Base-by-base conservation (phyloP, 2,329 filamentous ascomycete genomes). In the Alternaria metachromatica region DNA sequence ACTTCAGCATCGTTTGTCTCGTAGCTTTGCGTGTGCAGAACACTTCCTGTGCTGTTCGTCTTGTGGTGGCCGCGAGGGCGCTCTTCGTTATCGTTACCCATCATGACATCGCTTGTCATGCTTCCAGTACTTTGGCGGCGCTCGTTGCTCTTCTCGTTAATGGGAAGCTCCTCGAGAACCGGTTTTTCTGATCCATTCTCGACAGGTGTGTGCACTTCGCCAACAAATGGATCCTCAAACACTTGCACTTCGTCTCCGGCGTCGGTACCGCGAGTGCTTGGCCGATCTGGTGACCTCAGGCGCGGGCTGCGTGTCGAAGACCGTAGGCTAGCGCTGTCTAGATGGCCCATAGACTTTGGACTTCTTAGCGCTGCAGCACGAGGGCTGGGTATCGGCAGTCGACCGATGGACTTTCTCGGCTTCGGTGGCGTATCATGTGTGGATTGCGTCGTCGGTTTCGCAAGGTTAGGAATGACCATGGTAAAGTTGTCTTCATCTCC, bases 221-320 rank as follows among this genome's bases (percentile, higher is more conserved):
- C 79, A 41, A 79, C 81, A 57, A 84, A 83, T 2, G 84, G 84
- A 65, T 87, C 85, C 72, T 87, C 86, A 66, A 85, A 86, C 26
- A 86, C 84, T 56, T 83, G 83, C 4, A 86, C 83, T 57, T 82
- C 82, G 25, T 82, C 81, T 50, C 72, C 76, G 23, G 65, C 67
- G 56, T 76, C 71, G n/a, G 73, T 74, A 25, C 75, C 75, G 18
- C 73, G 72, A 12, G 71, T 77, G 56, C 70, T 75, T 18, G 74
- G 71, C 10, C 76, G 76, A 55, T 80, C 78, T 44, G 76, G 77
- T 11, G 78, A 79, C 55, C 68, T 67, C 54, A 76, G 60, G 3
- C 71, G 74, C 18, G 75, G 73, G 62, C 76, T 80, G 43, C 76
- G 72, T 54, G 70, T 73, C n/a, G 72, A 69, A 30, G 63, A 65